Conservation (phyloP, 495 filamentous ascomycete genomes). For the Neurospora discreta region DNA sequence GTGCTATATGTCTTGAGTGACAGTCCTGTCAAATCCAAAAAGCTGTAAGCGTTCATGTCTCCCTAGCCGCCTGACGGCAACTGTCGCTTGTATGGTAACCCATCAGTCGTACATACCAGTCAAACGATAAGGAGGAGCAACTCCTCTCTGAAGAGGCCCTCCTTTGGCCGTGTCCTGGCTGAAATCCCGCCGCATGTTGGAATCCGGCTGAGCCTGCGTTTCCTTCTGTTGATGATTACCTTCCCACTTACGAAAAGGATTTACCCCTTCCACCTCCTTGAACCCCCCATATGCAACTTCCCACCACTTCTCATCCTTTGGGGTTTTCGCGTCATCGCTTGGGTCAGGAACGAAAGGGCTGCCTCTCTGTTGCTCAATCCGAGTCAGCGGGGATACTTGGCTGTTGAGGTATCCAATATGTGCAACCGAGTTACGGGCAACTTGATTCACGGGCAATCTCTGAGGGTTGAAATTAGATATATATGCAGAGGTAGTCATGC, state of each 20-base stretch:
- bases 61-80: background rate
- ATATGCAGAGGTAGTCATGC: background rate
- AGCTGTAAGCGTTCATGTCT: background rate
- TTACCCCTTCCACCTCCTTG: background rate
- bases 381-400: background rate
- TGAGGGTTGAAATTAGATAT: background rate
- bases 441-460: background rate
- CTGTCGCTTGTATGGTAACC: background rate
- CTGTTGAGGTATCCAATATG: background rate
- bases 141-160: background rate
- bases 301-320: background rate
- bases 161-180: background rate
- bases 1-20: background rate
- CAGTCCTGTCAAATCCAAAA: background rate
- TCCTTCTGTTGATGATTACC: background rate
- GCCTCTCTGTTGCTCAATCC: background rate
- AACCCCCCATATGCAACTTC: background rate
- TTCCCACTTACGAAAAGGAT: background rate
- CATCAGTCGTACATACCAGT: background rate
- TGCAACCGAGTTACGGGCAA: background rate
- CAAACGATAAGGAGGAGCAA: background rate
- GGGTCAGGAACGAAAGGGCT: background rate
- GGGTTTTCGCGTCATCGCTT: background rate
- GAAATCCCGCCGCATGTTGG: background rate
- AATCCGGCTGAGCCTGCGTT: background rate